A percentile compares a stretch with the other conserved stretches of the same genome.
phyloP scores from a whole-genome alignment of 441 rosid genomes.

The Adansonia grandidieri region DNA sequence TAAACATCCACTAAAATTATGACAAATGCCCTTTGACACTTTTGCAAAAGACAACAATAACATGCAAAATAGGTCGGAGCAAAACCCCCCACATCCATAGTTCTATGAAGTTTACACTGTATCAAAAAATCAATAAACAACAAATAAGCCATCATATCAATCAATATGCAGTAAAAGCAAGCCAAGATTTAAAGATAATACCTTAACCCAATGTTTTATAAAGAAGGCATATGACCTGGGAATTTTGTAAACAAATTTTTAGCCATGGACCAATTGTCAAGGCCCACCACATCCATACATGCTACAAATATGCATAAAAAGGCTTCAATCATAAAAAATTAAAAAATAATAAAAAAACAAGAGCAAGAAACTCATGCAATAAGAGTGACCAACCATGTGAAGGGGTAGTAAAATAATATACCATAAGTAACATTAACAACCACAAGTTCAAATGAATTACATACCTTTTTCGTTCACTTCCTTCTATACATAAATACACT shows the following conservation, averaged over 20 bases:
- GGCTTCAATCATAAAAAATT: no score
- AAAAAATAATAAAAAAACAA: background rate
- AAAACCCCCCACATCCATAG: slow-evolving; percentile 42
- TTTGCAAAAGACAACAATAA: slow-evolving; percentile 49
- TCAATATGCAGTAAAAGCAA: slow-evolving; percentile 25
- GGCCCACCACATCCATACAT: slow-evolving; percentile 65
- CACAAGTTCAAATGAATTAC: background rate
- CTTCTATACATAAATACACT: slow-evolving; percentile 72
- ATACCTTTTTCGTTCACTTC: slow-evolving; percentile 76
- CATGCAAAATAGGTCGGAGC: slow-evolving; percentile 51
- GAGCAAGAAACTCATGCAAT: background rate
- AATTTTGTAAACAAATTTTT: slow-evolving; percentile 49
- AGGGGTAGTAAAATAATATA: background rate
- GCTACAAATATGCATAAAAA: slow-evolving; percentile 39
- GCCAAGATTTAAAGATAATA: slow-evolving; percentile 38
- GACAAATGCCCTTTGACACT: slow-evolving; percentile 50
- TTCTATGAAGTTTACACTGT: slow-evolving; percentile 49
- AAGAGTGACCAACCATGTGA: slow-evolving; percentile 8
- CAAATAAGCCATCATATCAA: slow-evolving; percentile 38
- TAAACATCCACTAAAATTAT: slow-evolving; percentile 85
- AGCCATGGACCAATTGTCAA: slow-evolving; percentile 77
- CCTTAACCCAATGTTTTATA: slow-evolving; percentile 98
- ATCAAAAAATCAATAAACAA: slow-evolving; percentile 50
- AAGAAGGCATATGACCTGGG: slow-evolving; percentile 64
- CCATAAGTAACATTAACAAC: slow-evolving; percentile 9